Evolutionary conservation across 768 basidiomycete species (phyloP).

Genomic region (Leccinum incarnatum): DNA sequence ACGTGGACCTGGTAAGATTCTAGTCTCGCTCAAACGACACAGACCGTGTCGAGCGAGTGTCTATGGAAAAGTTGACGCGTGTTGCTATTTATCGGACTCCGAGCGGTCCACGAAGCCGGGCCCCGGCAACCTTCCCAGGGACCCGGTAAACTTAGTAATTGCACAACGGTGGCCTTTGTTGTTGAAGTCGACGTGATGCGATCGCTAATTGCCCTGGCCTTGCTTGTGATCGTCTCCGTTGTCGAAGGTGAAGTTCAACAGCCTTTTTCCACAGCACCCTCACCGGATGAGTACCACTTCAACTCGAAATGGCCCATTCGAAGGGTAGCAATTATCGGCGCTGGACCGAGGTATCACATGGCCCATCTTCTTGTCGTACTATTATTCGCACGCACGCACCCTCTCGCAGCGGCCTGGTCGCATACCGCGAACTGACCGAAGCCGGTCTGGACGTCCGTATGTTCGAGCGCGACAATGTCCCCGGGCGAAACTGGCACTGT

Average conservation of each 20-base stretch:
- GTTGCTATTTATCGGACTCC: too few species aligned
- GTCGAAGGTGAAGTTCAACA: not conserved
- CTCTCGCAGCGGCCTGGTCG: slow-evolving; percentile 8
- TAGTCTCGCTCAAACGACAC: too few species aligned
- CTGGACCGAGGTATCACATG: slow-evolving; percentile 13
- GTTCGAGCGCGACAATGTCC: slow-evolving; percentile 16
- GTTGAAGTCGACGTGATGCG: not conserved
- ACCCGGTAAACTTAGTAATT: too few species aligned
- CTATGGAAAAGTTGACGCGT: not conserved
- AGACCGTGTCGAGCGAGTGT: not conserved
- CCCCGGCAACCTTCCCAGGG: too few species aligned
- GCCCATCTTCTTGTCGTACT: not conserved
- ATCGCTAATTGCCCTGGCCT: not conserved
- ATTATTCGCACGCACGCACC: not conserved
- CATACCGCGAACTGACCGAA: slow-evolving; percentile 14
- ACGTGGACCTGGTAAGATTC: too few species aligned
- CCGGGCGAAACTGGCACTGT: slow-evolving; percentile 16
- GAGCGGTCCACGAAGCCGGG: too few species aligned
- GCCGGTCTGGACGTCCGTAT: slow-evolving; percentile 16
- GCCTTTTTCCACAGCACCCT: not conserved
- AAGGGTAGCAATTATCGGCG: slow-evolving; percentile 16
- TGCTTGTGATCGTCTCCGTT: not conserved
- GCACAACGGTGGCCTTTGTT: too few species aligned
- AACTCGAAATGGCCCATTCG: slow-evolving; percentile 12
- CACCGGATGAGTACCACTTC: slow-evolving; percentile 7